Conservation (phyloP, 2,329 filamentous ascomycete species). For the Stachybotrys echinatus region DNA sequence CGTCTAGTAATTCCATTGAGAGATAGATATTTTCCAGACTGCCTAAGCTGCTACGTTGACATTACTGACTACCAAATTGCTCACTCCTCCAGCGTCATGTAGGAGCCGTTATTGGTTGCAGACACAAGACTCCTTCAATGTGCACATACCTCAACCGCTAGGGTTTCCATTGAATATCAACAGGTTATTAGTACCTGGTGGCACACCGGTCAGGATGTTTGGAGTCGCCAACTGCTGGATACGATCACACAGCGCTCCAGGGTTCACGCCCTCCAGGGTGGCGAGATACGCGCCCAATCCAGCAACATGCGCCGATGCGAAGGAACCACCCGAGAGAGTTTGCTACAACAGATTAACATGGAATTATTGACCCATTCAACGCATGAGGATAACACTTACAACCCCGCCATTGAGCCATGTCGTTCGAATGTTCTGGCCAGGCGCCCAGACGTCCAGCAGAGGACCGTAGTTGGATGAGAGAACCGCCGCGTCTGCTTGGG, state of each 20-base stretch:
- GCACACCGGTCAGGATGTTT: slow-evolving; percentile 1
- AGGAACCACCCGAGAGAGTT: slow-evolving; percentile 1
- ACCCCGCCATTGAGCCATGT: slow-evolving; percentile 36
- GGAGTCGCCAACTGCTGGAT: slow-evolving; percentile 1
- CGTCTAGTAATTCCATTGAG: too few relatives aligned
- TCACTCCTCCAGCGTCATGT: too few relatives aligned
- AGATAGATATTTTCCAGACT: too few relatives aligned
- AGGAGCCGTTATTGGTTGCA: too few relatives aligned
- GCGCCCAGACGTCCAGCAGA: slow-evolving; percentile 40
- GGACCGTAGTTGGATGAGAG: slow-evolving; percentile 39
- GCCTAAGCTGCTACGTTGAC: too few relatives aligned
- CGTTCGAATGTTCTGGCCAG: slow-evolving; percentile 35
- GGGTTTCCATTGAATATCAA: slow-evolving; percentile 1
- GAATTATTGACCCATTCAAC: not conserved
- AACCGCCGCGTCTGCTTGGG: slow-evolving; percentile 24
- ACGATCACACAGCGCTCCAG: not conserved
- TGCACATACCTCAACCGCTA: too few relatives aligned
- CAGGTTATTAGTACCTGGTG: not conserved
- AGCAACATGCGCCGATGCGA: slow-evolving; percentile 1
- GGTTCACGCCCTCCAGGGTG: slow-evolving; percentile 1
- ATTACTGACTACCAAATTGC: too few relatives aligned
- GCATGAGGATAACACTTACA: slow-evolving; percentile 11
- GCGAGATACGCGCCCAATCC: slow-evolving; percentile 3
- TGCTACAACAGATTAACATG: not conserved
- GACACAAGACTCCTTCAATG: too few relatives aligned